Conservation (phyloP, 352 stramenopile species). For the Phytophthora quininea region DNA sequence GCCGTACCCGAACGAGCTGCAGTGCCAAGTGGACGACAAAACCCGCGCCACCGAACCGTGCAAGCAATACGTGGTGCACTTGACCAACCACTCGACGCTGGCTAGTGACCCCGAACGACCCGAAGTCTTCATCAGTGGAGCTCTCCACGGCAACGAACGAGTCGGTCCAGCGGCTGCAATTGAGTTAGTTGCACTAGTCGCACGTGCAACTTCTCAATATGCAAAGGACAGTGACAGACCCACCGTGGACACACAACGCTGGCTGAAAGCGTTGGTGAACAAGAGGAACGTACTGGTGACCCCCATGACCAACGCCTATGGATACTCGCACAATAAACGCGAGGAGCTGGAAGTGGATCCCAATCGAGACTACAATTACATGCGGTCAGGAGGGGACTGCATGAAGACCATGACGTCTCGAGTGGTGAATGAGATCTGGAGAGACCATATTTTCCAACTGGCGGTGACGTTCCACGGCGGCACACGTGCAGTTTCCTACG, state of each 20-base stretch:
- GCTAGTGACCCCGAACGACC: constrained; percentile 72
- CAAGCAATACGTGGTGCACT: constrained; percentile 86
- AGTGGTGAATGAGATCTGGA: constrained; percentile 97
- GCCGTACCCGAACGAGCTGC: constrained; percentile 70
- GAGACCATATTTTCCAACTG: constrained; percentile 97
- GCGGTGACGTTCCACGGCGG: constrained; percentile 98
- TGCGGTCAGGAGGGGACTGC: constrained; percentile 83
- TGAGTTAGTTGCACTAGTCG: constrained; percentile 89
- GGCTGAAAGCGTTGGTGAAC: constrained; percentile 86
- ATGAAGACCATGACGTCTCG: constrained; percentile 96
- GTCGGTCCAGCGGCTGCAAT: constrained; percentile 92
- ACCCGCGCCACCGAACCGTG: constrained; percentile 49
- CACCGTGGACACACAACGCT: constrained; percentile 61
- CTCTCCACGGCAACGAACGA: constrained; percentile 96
- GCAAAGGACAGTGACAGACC: constrained; percentile 27
- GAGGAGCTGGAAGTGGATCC: constrained; percentile 93
- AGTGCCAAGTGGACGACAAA: constrained; percentile 58
- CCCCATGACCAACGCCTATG: constrained; percentile 95
- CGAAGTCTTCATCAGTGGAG: constrained; percentile 96
- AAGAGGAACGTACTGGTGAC: constrained; percentile 83
- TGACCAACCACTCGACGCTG: constrained; percentile 90
- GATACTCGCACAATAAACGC: constrained; percentile 87
- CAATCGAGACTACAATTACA: constrained; percentile 99
- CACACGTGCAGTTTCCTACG: constrained; percentile 97
- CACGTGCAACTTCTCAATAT: constrained; percentile 59